Percentiles rank a stretch among this genome's conserved stretches.
Conservation (phyloP, 1,284 basidiomycete genomes). For the Trametes polyzona region DNA sequence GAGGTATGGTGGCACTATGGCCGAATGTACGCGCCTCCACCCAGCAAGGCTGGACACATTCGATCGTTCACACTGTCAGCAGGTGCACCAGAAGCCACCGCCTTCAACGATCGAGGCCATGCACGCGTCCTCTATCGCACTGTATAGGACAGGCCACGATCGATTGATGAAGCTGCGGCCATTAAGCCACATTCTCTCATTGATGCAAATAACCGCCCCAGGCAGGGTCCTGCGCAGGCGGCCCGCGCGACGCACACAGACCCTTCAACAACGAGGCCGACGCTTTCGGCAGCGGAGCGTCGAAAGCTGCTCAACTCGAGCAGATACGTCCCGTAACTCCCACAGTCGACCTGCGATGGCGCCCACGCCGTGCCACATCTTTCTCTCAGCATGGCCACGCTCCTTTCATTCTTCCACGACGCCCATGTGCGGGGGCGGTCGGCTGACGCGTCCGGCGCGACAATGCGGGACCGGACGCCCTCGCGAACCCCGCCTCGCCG, state of each 20-base stretch:
- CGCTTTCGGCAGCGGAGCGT: background rate
- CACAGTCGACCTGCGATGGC: background rate
- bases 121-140: background rate
- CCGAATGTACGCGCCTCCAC: no score
- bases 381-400: background rate
- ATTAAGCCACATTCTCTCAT: background rate
- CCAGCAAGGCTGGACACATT: no score
- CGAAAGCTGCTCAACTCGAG: background rate
- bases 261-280: no score
- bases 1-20: no score
- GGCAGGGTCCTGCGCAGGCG: background rate
- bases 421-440: background rate
- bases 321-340: background rate
- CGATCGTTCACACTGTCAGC: background rate
- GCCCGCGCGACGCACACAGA: background rate
- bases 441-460: background rate
- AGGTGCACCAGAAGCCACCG: background rate
- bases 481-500: background rate
- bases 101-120: background rate
- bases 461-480: background rate
- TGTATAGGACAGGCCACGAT: background rate
- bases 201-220: background rate
- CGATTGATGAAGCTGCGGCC: background rate
- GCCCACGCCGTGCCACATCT: background rate
- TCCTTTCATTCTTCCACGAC: slow-evolving; percentile 3